Base-by-base conservation (phyloP, 2,329 filamentous ascomycete species). In the Ophiostoma sp. region DNA sequence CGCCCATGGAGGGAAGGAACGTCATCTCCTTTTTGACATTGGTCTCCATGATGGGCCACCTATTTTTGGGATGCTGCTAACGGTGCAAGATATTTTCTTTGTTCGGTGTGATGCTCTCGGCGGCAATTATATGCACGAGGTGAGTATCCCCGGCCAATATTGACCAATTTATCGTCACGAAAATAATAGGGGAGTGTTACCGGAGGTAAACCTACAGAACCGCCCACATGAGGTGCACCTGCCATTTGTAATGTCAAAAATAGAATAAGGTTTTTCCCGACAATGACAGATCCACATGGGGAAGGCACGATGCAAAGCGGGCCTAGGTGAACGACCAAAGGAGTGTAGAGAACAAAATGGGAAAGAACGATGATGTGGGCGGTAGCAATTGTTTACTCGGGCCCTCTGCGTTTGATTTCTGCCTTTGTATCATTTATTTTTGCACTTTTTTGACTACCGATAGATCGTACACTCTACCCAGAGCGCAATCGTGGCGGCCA, bases 191-290 rank as follows among this genome's bases (percentile, higher is more conserved):
- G 42, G 64, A 19, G 31, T 48, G 28, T 39, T 11, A 39, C 22
- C n/a, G 28, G 17, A 22, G 7, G 61, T 6, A n/a, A 15, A n/a
- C 9, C 7, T 1, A 25, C 9, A 45, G 59, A 66, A 17, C 61
- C 61, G 61, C 61, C 61, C 42, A 8, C 3, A 5, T 33, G 64
- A 42, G 12, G 22, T 42, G 22, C 64, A 19, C 64, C 19, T 69
- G 45, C 45, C 66, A 50, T 11, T 6, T 69, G 66, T 52, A 19
- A 69, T 55, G 52, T 45, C 45, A 69, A 69, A 68, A 69, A 69
- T 69, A 52, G 66, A 69, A 22, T 69, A 69, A 22, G 19, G 66
- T 69, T 69, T 69, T 52, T 31, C 22, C 25, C 19, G 17, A 28
- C 36, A 66, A 45, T 5, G 3, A 3, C 5, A 12, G 25, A 36